Evolutionary conservation across 352 stramenopile species (phyloP), one percentile per base, ranked within the genome.

Genomic region (Thalassiosira livingstoniorum): DNA sequence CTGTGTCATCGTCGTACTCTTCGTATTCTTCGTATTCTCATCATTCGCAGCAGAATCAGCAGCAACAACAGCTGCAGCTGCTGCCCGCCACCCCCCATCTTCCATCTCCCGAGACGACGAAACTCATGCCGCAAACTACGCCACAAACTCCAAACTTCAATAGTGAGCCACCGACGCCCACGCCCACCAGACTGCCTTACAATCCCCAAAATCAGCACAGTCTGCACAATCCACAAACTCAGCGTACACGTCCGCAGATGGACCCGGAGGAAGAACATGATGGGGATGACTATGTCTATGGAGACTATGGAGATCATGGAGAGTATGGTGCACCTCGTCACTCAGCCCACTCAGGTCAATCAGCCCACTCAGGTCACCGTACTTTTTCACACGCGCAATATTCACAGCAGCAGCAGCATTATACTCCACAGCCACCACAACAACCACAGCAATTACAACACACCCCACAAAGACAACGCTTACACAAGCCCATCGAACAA

Each of bases 401-500:
- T 29, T 27, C 11, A 29, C 60, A 54, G 18, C 35, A 53, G 23
- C 35, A 53, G 23, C 35, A 69, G 23, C 61, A 54, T 10, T 2
- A 51, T 13, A 5, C n/a, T 66, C 29, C 42, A 29, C n/a, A n/a
- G 58, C 25, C 27, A 4, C 25, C 58, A 47, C 39, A 47, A 15
- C 39, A 47, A n/a, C 34, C 2, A 29, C 58, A 35, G 47, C 58
- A 45, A 15, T 21, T 29, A 47, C 58, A 66, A 66, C 58, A 66
- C 39, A 7, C 7, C 7, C 39, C 39, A 47, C 15, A 47, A 18
- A 7, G 15, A 15, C 39, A 47, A 47, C 39, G 15, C 7, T 47
- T 47, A 47, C 61, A 47, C 18, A 39, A 69, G 35, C 34, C 45
- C 0, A n/a, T 77, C 35, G 69, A 77, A 35, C 69, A 66, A 53